Conservation (phyloP, 371 early-diverging fungal genomes). For the Dinochytrium kinnereticum region DNA sequence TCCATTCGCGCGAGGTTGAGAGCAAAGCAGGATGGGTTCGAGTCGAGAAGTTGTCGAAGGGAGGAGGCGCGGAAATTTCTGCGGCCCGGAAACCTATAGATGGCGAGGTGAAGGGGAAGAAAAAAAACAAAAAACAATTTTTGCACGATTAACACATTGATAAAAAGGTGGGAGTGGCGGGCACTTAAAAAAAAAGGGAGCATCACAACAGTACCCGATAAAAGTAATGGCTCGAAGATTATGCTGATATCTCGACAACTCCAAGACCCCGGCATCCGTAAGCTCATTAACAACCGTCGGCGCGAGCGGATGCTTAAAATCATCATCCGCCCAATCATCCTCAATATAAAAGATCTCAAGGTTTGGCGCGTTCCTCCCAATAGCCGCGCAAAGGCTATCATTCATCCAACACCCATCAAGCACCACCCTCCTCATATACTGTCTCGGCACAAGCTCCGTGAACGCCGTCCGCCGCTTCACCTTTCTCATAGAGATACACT, state of each 20-base stretch:
- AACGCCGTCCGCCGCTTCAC: slow-evolving; percentile 24
- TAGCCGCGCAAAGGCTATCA: slow-evolving; percentile 22
- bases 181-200: background rate
- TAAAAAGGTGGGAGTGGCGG: background rate
- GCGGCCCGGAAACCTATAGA: slow-evolving; percentile 22
- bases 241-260: slow-evolving; percentile 26
- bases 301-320: slow-evolving; percentile 21
- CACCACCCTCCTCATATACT: slow-evolving; percentile 22
- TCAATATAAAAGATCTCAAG: slow-evolving; percentile 36
- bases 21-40: slow-evolving; percentile 27
- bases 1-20: slow-evolving; percentile 37
- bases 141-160: no score
- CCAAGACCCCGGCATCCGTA: slow-evolving; percentile 29
- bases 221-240: slow-evolving; percentile 31
- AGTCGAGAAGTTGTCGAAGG: slow-evolving; percentile 20
- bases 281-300: slow-evolving; percentile 31
- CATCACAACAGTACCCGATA: no score
- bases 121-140: no score
- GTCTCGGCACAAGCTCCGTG: slow-evolving; percentile 22
- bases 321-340: slow-evolving; percentile 31
- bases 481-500: slow-evolving; percentile 34
- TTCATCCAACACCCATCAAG: slow-evolving; percentile 40
- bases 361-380: slow-evolving; percentile 29
- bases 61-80: slow-evolving; percentile 24
- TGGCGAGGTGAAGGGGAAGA: no score